These are phyloP conservation scores for Wickerhamiella azymoides DNA, from an alignment of 805 yeast genomes.

Conservation along the genomic window DNA sequence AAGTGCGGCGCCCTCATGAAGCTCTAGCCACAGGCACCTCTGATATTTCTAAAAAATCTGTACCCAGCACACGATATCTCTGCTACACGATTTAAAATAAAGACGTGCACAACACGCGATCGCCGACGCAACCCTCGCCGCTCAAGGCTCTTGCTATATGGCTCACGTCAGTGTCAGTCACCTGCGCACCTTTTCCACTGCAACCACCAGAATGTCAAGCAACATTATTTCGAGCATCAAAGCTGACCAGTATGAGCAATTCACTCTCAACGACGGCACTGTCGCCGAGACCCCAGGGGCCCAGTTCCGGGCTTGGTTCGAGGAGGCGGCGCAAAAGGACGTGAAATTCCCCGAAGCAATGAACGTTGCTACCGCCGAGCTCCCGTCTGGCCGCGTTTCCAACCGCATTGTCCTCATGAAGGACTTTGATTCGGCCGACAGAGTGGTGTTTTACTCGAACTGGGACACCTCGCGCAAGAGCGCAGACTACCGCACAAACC, in stretches of 20 bases:
- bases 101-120: too few species aligned
- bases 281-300: constrained; percentile 35
- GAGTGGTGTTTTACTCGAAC: constrained; percentile 73
- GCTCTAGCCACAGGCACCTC: too few species aligned
- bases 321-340: constrained; percentile 45
- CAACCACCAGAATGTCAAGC: background rate
- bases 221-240: constrained; percentile 5
- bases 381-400: constrained; percentile 85
- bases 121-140: too few species aligned
- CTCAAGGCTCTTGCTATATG: too few species aligned
- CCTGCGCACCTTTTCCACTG: background rate
- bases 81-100: too few species aligned
- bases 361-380: constrained; percentile 75
- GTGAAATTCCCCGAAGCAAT: constrained; percentile 68
- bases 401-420: constrained; percentile 75
- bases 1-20: too few species aligned
- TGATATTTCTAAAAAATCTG: too few species aligned
- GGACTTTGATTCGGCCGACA: constrained; percentile 71
- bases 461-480: constrained; percentile 82
- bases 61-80: too few species aligned
- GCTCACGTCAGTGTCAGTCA: background rate
- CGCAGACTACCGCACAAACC: constrained; percentile 53
- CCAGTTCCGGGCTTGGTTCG: constrained; percentile 78
- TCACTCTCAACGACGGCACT: constrained; percentile 55
- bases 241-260: constrained; percentile 17